Evolutionary conservation across 139 green algal species (phyloP).

Genomic region (Ostreobium quekettii): DNA sequence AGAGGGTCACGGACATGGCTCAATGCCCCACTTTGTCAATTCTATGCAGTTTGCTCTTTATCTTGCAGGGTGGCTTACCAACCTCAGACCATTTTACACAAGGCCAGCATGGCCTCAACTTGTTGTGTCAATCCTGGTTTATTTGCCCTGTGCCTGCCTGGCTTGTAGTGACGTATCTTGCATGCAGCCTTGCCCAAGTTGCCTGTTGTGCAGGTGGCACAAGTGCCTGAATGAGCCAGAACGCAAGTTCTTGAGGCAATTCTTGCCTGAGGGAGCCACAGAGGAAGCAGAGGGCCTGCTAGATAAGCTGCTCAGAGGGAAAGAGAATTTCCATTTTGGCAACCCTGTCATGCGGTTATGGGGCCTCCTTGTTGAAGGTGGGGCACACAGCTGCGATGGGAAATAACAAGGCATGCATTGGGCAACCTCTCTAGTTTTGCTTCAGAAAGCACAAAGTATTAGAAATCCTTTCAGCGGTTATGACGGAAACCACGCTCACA

Average conservation of each 20-base stretch:
- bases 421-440: neutral
- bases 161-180: neutral
- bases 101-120: neutral
- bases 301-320: constrained; percentile 3
- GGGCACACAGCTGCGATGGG: neutral
- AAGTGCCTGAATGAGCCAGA: constrained; percentile 6
- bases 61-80: neutral
- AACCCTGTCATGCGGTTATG: constrained; percentile 15
- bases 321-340: constrained; percentile 20
- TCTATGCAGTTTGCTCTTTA: too few species aligned
- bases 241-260: constrained; percentile 10
- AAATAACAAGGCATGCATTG: neutral
- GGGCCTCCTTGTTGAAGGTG: constrained; percentile 17
- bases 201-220: constrained; percentile 16
- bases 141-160: neutral
- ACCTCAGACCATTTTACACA: neutral
- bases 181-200: neutral
- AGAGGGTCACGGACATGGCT: too few species aligned
- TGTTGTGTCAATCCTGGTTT: neutral
- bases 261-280: constrained; percentile 8
- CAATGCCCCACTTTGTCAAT: too few species aligned
- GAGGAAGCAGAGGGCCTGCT: neutral
- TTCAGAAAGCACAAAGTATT: neutral
- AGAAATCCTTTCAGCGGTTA: too few species aligned
- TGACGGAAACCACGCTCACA: too few species aligned